Base-by-base conservation (phyloP, 371 early-diverging fungal genomes). In the Mortierella sp. region DNA sequence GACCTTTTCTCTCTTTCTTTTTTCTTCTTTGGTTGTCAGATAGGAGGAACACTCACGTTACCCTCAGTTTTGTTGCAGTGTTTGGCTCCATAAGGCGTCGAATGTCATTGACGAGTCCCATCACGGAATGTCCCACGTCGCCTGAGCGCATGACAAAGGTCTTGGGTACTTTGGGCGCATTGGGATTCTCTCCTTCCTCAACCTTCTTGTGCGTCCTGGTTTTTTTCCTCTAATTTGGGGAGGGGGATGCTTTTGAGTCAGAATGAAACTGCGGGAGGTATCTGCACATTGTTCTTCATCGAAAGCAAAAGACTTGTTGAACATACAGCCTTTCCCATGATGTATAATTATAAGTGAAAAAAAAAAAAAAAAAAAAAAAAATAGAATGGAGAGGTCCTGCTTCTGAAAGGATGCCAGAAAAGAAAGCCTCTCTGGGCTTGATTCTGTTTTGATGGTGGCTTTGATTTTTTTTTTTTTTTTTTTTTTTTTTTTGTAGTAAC, bases 111-210 rank as follows among this genome's bases (percentile, higher is more conserved):
- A 97, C 95, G 19, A 99, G 90, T 11, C 86, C 87, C 16, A 88
- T 81, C 18, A 95, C 92, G 12, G 94, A 83, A 44, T 80, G 75
- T 1, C 95, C 93, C 4, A 96, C 94, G 16, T 82, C 81, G n/a
- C 98, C 98, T 0, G 97, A 93, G 68, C 92, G 89, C 74, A 98
- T 93, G 19, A 99, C 99, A 84, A 99, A 96, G 74, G 95, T 91
- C 81, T 92, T 91, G 14, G 98, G 98, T 46, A 89, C 82, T 66
- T 90, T 92, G 25, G 72, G 71, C 16, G 77, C 77, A 21, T 76
- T 74, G 12, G 83, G 81, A 66, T 86, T 85, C 87, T 77, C 77
- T 19, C 77, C 72, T 50, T 77, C 77, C 53, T 68, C 77, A 51
- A 55, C 68, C 65, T 75, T 75, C 64, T 68, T 71, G 72, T 77